Evolutionary conservation across 805 yeast genomes (phyloP).

Genomic region (Kazachstania africana): DNA sequence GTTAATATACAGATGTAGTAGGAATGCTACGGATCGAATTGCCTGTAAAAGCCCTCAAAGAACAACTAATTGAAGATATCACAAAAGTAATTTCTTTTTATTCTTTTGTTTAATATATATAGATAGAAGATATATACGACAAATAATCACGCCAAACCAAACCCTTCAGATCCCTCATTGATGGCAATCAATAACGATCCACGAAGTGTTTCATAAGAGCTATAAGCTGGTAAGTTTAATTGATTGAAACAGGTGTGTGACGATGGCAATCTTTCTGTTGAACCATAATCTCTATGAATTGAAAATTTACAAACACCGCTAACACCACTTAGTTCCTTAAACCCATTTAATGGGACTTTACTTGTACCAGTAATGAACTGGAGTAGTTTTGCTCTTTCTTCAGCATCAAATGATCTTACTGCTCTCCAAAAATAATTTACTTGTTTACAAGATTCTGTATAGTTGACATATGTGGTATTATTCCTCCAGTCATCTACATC

Average conservation of each 20-base stretch:
- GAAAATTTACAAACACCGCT: slow-evolving; percentile 77
- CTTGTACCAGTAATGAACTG: slow-evolving; percentile 97
- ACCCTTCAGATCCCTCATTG: slow-evolving; percentile 93
- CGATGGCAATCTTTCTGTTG: slow-evolving; percentile 78
- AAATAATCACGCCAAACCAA: slow-evolving; percentile 47
- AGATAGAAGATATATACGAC: too few relatives aligned
- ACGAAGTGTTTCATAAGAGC: slow-evolving; percentile 73
- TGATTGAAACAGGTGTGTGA: slow-evolving; percentile 97
- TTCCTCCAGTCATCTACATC: slow-evolving; percentile 94
- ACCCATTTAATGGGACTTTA: slow-evolving; percentile 91
- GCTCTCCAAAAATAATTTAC: slow-evolving; percentile 98
- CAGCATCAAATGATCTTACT: slow-evolving; percentile 83
- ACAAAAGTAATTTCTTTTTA: too few relatives aligned
- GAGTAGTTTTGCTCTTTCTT: slow-evolving; percentile 83
- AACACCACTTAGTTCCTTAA: slow-evolving; percentile 79
- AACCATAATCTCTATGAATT: slow-evolving; percentile 81
- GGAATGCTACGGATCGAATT: too few relatives aligned
- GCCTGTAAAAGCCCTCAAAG: too few relatives aligned
- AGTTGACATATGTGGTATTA: slow-evolving; percentile 71
- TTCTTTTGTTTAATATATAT: too few relatives aligned
- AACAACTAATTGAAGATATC: too few relatives aligned
- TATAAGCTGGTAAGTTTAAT: slow-evolving; percentile 86
- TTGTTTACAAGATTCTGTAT: slow-evolving; percentile 71
- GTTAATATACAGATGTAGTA: too few relatives aligned
- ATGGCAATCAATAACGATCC: slow-evolving; percentile 73